Base-by-base conservation (phyloP, 2,329 filamentous ascomycete species). In the Nigrograna mackinnonii region DNA sequence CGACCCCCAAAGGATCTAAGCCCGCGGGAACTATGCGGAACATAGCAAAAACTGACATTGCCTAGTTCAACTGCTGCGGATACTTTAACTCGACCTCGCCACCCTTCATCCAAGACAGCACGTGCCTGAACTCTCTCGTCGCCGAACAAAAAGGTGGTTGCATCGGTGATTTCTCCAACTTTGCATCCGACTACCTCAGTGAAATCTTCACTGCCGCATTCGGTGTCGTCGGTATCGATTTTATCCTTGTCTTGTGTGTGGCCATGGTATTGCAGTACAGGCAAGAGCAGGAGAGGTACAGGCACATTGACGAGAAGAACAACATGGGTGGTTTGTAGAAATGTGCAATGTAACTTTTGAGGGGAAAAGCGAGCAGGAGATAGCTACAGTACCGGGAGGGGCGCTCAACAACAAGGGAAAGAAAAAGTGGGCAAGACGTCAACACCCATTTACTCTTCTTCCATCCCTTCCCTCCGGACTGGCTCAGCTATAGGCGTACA, bases 261-360 rank as follows among this genome's bases (percentile, higher is more conserved):
- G 84, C 86, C 21, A 90, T 89, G 69, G 76, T 94, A 33, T 76
- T 90, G 57, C 91, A 91, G 77, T 85, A 90, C 58, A 83, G 88
- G 62, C 87, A 86, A 70, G 89, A 94, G 73, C 82, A 83, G 59
- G 84, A 87, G 68, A 79, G 89, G 46, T 94, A 90, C 72, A 81
- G 83, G 45, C 79, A 87, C 61, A 91, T 94, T 58, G 88, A 92
- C 62, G 83, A 90, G 77, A 94, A 94, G 81, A 80, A 66, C 37
- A 66, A 60, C 12, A 6, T 53, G 9, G 57, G 54, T 28, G 59
- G 59, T 4, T 42, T 66, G 18, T 66, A 66, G 36, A 41, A 5
- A 34, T 6, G 12, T 11, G 12, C n/a, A n/a, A n/a, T n/a, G n/a
- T n/a, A n/a, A n/a, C n/a, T n/a, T n/a, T n/a, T n/a, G n/a, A n/a